Evolutionary conservation across 768 basidiomycete genomes (phyloP).

Genomic region (Glaciozyma martinii): DNA sequence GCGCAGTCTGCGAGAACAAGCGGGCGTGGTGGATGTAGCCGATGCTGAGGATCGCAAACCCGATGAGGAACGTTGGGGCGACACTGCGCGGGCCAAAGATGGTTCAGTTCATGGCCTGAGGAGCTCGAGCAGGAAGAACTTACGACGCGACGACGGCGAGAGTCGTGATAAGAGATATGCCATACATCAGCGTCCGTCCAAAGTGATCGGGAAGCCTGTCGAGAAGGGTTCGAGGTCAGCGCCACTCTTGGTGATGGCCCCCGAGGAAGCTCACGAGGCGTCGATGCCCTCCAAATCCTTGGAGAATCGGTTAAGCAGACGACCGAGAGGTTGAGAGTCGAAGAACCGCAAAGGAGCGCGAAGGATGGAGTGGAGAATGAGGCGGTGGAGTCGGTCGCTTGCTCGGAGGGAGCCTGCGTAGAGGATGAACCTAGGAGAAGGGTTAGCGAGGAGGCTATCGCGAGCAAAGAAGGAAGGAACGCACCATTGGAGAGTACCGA

Average conservation of each 20-base stretch:
- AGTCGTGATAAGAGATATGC: slow-evolving; percentile 32
- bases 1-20: slow-evolving; percentile 39
- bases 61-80: slow-evolving; percentile 33
- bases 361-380: slow-evolving; percentile 29
- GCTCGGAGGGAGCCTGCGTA: slow-evolving; percentile 32
- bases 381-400: slow-evolving; percentile 20
- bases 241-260: no score
- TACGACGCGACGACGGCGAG: slow-evolving; percentile 27
- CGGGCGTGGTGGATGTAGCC: slow-evolving; percentile 27
- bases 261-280: not conserved
- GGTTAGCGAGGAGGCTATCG: no score
- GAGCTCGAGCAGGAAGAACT: not conserved
- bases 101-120: no score
- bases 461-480: not conserved
- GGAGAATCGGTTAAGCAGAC: slow-evolving; percentile 4
- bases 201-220: slow-evolving; percentile 32
- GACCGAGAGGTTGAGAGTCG: slow-evolving; percentile 33
- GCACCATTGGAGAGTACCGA: slow-evolving; percentile 28
- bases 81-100: not conserved
- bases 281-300: slow-evolving; percentile 29
- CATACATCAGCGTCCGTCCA: slow-evolving; percentile 28
- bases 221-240: no score
- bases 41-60: slow-evolving; percentile 27
- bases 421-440: slow-evolving; percentile 23
- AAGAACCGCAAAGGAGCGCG: slow-evolving; percentile 35